These are phyloP conservation scores for Syzygium grande DNA, from an alignment of 345 rosid genomes.

Conservation along the genomic window DNA sequence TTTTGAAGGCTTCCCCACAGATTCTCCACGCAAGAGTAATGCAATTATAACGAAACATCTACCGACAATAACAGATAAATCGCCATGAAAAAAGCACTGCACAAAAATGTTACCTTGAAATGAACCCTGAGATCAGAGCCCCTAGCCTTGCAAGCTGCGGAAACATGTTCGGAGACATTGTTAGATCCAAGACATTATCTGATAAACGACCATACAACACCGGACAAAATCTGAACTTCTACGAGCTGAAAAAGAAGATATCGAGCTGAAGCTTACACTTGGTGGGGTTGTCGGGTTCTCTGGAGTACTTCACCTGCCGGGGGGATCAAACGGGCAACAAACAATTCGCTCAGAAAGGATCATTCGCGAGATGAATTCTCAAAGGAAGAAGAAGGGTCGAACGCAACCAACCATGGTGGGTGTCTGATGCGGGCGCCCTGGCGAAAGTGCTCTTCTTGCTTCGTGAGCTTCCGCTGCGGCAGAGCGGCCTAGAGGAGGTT, in stretches of 20 bases:
- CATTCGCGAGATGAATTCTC: neutral
- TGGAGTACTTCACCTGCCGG: conserved; percentile 61
- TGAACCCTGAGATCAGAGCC: conserved; percentile 74
- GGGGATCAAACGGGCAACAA: neutral
- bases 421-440: neutral
- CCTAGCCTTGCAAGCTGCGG: conserved; percentile 70
- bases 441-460: neutral
- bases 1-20: neutral
- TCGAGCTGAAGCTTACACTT: conserved; percentile 35
- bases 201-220: neutral
- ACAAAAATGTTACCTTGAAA: conserved; percentile 45
- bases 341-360: neutral
- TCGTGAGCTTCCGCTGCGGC: neutral
- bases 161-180: neutral
- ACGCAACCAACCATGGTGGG: neutral
- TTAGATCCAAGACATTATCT: neutral
- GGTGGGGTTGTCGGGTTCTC: conserved; percentile 70
- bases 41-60: neutral
- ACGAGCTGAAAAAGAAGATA: neutral
- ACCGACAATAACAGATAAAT: neutral
- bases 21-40: neutral
- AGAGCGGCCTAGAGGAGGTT: neutral
- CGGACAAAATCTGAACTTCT: neutral
- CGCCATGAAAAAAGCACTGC: neutral
- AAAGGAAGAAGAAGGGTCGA: neutral